Evolutionary conservation across 306 rosid genomes (phyloP).

Genomic region (Prunus fruticosa): DNA sequence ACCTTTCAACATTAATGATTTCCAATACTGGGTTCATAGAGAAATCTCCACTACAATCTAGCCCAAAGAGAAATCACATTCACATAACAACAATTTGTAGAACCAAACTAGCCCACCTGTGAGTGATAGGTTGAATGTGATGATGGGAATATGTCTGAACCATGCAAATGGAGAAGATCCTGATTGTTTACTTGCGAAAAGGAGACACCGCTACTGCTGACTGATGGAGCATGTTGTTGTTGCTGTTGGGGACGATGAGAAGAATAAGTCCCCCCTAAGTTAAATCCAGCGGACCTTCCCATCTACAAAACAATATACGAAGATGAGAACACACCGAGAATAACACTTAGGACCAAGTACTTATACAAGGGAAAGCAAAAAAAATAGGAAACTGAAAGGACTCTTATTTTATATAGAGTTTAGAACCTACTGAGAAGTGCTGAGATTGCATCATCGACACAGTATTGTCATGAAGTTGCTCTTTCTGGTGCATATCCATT

Average conservation of each 20-base stretch:
- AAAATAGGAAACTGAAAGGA: neutral
- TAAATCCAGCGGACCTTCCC: constrained; percentile 94
- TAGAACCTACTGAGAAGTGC: constrained; percentile 81
- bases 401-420: neutral
- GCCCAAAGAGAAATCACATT: neutral
- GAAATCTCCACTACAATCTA: neutral
- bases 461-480: constrained; percentile 86
- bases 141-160: constrained; percentile 87
- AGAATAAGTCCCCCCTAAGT: constrained; percentile 71
- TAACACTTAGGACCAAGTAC: neutral
- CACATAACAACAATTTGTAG: neutral
- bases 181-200: constrained; percentile 87
- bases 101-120: constrained; percentile 54
- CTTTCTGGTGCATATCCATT: constrained; percentile 97
- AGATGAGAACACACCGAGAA: neutral
- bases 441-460: constrained; percentile 92
- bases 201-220: constrained; percentile 70
- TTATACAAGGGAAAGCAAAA: neutral
- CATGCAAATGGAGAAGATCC: constrained; percentile 88
- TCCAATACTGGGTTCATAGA: neutral
- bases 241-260: constrained; percentile 88
- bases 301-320: constrained; percentile 49
- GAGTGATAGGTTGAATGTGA: constrained; percentile 87
- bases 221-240: constrained; percentile 84
- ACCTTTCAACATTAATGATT: neutral